Percentiles rank a stretch among this genome's conserved stretches.
These are phyloP conservation scores for Jatropha podagrica DNA, from an alignment of 441 rosid genomes.

Conservation along the genomic window DNA sequence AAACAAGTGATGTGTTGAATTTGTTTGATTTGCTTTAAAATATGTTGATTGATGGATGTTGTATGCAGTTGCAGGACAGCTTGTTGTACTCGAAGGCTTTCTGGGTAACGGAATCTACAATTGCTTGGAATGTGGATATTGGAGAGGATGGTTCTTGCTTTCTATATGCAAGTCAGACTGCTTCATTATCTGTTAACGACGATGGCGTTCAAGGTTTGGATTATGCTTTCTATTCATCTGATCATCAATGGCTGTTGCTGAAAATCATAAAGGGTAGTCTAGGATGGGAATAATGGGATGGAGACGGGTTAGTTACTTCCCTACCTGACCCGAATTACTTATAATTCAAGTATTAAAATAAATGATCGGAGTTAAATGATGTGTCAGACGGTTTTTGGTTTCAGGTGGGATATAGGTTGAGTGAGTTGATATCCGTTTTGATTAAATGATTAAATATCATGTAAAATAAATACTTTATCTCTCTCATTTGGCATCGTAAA, in stretches of 20 bases:
- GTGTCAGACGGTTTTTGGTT: no score
- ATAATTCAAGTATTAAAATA: no score
- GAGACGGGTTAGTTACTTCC: no score
- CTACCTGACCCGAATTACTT: no score
- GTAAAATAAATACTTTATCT: no score
- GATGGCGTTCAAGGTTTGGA: constrained; percentile 61
- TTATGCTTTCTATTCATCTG: background rate
- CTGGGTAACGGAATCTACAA: constrained; percentile 64
- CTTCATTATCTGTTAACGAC: constrained; percentile 52
- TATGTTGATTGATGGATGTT: constrained; percentile 19
- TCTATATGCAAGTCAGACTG: constrained; percentile 65
- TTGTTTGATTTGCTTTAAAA: constrained; percentile 12
- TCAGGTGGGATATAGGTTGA: no score
- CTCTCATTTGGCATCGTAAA: no score
- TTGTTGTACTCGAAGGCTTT: constrained; percentile 64
- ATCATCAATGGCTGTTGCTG: background rate
- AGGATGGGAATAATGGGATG: no score
- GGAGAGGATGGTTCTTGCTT: constrained; percentile 56
- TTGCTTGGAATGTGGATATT: constrained; percentile 81
- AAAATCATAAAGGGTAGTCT: constrained; percentile 10
- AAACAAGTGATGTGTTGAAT: background rate
- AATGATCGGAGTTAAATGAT: no score
- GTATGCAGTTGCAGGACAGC: constrained; percentile 47
- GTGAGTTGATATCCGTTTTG: no score
- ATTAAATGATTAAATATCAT: no score